Evolutionary conservation across 225 moss, liverwort and hornwort species (phyloP), one percentile per base, ranked within the genome.

Genomic region (Straminergon stramineum): DNA sequence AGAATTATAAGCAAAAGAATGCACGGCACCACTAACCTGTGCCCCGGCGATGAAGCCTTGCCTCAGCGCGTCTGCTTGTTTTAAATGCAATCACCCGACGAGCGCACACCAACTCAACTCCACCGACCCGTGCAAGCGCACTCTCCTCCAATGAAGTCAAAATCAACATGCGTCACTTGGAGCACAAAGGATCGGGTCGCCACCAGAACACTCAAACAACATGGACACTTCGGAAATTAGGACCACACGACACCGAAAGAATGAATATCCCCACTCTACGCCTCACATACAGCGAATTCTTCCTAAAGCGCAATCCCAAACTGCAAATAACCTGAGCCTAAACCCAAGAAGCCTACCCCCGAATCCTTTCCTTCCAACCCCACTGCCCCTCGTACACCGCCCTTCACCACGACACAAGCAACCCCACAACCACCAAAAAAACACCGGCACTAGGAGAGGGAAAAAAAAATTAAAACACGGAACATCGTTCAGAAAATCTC

Each of bases 1-100:
- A 19, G 13, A 4, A 4, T 79, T 23, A 45, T 2, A 21, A 55
- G 10, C 0, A 2, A 18, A 45, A 66, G 55, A 70, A 10, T 32
- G 20, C 45, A 63, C 16, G 68, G n/a, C 37, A 30, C 28, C 52
- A 89, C 91, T 91, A 7, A 93, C 94, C 89, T 93, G 93, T 88
- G 93, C 87, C 87, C 94, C 79, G 84, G 90, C 89, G 89, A 63
- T 28, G 41, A 30, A 80, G 62, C 32, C 18, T 86, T 66, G 30
- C 76, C 63, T 94, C 90, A 94, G 77, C 70, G 37, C 90, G 73
- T 94, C 55, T 81, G 74, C 61, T 63, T 61, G 69, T 55, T 32
- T 2, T 1, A 6, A 6, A 8, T 3, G 12, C 79, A 15, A 48
- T 26, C 34, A n/a, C 39, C 67, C 58, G 19, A 63, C 79, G 1